Base-by-base conservation (phyloP, 768 basidiomycete species). In the Russula compacta region DNA sequence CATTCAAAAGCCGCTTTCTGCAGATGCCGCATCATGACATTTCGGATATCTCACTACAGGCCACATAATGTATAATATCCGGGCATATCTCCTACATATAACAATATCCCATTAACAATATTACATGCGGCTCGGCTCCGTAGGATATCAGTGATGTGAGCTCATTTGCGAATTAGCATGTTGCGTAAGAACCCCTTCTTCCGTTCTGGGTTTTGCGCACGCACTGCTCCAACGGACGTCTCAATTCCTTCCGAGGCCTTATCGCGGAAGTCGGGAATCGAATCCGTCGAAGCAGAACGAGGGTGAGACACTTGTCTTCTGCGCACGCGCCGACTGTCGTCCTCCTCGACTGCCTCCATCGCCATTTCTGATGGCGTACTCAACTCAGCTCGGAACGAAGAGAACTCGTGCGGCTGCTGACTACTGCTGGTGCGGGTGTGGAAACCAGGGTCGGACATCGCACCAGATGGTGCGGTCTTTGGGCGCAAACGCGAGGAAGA, bases 271-370 rank as follows among this genome's bases (percentile, higher is more conserved):
- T 38, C 73, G n/a, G 80, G 76, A 10, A 81, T 71, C 6, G 82
- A 82, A 62, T 85, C 84, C 0, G 79, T 75, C 4, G 84, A 86
- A 57, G 79, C 73, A 6, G 82, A 83, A 68, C 81, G 81, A 9
- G 75, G 69, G 57, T 78, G 80, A 8, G 58, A 63, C 50, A 68
- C 68, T 24, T 72, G 72, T 24, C 59, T 60, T 59, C 46, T 60
- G 56, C 57, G 49, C 2, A 36, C 7, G 17, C 24, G 33, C 58
- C 54, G 50, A 33, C 51, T 60, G 3, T 59, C 63, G 24, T 43
- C 36, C 43, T 54, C 56, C 9, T 17, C 39, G 39, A 35, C 14
- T 19, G 39, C 4, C 33, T 53, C 60, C 6, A 33, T 21, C 9
- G 39, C 21, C 8, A 10, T 48, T 19, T 24, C 53, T n/a, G 54